A percentile compares a stretch with the other conserved stretches of the same genome.
phyloP scores from a whole-genome alignment of 2,329 filamentous ascomycete genomes.

The Acrodontium crateriforme region DNA sequence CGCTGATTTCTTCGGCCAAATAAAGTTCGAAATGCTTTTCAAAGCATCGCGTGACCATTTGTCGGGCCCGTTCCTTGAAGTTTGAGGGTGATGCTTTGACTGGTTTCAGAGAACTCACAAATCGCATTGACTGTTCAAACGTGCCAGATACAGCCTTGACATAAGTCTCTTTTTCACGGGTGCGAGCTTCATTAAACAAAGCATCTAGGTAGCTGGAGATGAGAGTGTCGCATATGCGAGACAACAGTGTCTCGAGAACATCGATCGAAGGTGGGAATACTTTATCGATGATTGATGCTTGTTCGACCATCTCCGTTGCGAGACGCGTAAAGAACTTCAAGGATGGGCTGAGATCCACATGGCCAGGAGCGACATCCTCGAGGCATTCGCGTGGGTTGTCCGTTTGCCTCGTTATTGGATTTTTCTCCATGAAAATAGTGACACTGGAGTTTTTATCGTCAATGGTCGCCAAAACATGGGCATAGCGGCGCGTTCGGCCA shows the following conservation, averaged over 20 bases:
- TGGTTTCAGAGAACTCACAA: constrained; percentile 56
- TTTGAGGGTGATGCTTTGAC: constrained; percentile 48
- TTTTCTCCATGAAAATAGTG: constrained; percentile 73
- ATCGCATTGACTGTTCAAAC: constrained; percentile 72
- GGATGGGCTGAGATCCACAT: constrained; percentile 65
- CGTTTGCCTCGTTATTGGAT: constrained; percentile 63
- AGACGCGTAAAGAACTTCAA: constrained; percentile 67
- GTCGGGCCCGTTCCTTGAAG: constrained; percentile 50
- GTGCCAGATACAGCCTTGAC: constrained; percentile 75
- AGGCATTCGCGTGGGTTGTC: constrained; percentile 73
- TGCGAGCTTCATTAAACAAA: constrained; percentile 77
- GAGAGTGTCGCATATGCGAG: constrained; percentile 68
- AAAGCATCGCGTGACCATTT: constrained; percentile 59
- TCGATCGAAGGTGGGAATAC: constrained; percentile 61
- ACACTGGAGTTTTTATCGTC: constrained; percentile 68
- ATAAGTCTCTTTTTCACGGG: constrained; percentile 60
- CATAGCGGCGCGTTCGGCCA: constrained; percentile 78
- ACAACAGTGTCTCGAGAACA: constrained; percentile 65
- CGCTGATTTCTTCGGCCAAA: constrained; percentile 77
- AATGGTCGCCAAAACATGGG: constrained; percentile 66
- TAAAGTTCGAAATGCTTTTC: constrained; percentile 92
- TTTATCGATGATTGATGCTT: constrained; percentile 62
- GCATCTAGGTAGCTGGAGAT: constrained; percentile 75
- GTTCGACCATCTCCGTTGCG: constrained; percentile 65
- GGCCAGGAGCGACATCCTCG: constrained; percentile 49